Base-by-base conservation (phyloP, 768 basidiomycete genomes). In the Rhizopogon roseolus region DNA sequence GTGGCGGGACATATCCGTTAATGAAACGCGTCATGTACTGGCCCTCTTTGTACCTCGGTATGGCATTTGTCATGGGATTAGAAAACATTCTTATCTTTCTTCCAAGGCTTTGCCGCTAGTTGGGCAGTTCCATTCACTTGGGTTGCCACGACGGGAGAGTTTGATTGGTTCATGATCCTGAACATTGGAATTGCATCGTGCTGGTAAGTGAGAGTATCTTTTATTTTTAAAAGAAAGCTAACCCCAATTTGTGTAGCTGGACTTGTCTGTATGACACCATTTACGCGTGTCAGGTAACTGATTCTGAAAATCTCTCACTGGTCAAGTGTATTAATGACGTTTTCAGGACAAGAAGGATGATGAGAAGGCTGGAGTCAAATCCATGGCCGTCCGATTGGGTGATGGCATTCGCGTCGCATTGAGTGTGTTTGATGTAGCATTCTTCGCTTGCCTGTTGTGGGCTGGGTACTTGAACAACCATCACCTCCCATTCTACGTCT, bases 261-360 rank as follows among this genome's bases (percentile, higher is more conserved):
- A 50, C 49, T 10, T 51, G 48, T 17, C 10, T 53, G 16, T 53
- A 53, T 17, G 78, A 88, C 65, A 85, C 85, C 7, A 83, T 87
- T 55, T 91, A 92, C 63, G 88, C 88, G 13, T 89, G 88, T 63
- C 81, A 90, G 73, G 90, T 46, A 14, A 48, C 19, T 48, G 9
- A 14, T 7, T 13, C 4, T 11, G 36, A n/a, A 5, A 22, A 3
- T 48, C 16, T 7, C 19, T 0, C 27, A 19, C 1, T 32, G 29
- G 22, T 22, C 22, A 22, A 22, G 3, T 22, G 22, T 22, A 3
- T 3, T 22, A 22, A 22, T 22, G 3, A 22, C 86, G 16, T 89
- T 86, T 36, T 64, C 81, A 90, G 73, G 90, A 92, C 66, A 84
- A 85, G 53, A 68, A 76, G 53, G 90, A 90, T 70, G 89, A 91